These are phyloP conservation scores for Monilinia fructigena DNA, from an alignment of 2,329 filamentous ascomycete genomes.

Conservation along the genomic window DNA sequence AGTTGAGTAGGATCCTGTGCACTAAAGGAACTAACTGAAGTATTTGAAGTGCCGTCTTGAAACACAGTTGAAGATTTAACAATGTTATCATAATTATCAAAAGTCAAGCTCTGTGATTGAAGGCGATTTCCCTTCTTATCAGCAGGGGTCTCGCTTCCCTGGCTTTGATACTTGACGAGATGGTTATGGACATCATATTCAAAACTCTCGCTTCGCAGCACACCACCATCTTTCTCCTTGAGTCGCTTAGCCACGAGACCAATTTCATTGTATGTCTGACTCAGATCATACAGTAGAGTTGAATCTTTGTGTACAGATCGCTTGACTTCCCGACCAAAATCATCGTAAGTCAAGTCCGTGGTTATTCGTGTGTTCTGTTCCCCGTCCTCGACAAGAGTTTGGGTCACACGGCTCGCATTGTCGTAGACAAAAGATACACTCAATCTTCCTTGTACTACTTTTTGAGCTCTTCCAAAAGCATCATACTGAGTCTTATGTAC, in stretches of 20 bases:
- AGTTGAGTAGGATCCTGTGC: constrained; percentile 18
- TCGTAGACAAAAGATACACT: constrained; percentile 15
- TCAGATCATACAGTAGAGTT: constrained; percentile 7
- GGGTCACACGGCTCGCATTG: constrained; percentile 6
- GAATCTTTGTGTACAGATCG: constrained; percentile 8
- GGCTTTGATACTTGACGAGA: constrained; percentile 15
- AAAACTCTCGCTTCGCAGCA: constrained; percentile 5
- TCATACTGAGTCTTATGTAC: constrained; percentile 12
- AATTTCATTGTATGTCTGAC: constrained; percentile 6
- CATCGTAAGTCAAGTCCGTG: constrained; percentile 1
- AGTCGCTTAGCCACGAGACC: constrained; percentile 11
- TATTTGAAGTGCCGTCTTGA: constrained; percentile 11
- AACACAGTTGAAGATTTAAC: background rate
- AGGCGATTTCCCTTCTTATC: constrained; percentile 1
- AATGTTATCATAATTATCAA: constrained; percentile 22
- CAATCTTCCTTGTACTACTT: constrained; percentile 1
- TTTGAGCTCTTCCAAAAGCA: constrained; percentile 4
- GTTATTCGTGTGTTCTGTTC: constrained; percentile 3
- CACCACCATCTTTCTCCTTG: background rate
- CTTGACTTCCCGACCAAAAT: constrained; percentile 16
- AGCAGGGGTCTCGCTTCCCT: constrained; percentile 6
- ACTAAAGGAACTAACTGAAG: background rate
- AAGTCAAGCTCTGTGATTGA: background rate
- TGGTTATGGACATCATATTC: constrained; percentile 20
- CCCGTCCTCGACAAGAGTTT: constrained; percentile 13